Evolutionary conservation across 2,329 filamentous ascomycete species (phyloP).

Genomic region (Fusarium veterinarium): DNA sequence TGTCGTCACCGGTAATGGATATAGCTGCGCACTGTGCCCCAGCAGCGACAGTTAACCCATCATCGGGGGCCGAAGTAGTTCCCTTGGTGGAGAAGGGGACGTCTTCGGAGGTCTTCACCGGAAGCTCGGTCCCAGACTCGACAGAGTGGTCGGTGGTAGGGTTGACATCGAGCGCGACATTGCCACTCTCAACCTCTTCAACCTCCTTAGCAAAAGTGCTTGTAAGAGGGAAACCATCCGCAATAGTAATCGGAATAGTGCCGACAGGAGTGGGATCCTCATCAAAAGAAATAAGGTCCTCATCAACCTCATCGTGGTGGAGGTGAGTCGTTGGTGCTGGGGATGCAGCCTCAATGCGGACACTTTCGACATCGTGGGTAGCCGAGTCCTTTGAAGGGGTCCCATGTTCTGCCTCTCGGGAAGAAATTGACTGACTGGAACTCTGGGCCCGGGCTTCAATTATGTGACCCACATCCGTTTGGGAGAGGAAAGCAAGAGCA

Average conservation of each 20-base stretch:
- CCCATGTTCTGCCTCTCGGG: background rate
- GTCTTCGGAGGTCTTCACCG: background rate
- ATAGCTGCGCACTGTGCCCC: background rate
- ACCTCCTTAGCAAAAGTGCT: background rate
- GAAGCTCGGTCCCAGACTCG: background rate
- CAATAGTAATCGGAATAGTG: background rate
- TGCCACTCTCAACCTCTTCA: background rate
- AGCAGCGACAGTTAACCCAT: background rate
- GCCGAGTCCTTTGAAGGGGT: background rate
- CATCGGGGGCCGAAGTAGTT: background rate
- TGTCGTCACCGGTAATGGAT: background rate
- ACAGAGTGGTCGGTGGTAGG: background rate
- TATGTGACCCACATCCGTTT: background rate
- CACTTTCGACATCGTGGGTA: background rate
- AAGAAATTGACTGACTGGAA: background rate
- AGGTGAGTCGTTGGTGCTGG: no score
- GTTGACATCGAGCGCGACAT: background rate
- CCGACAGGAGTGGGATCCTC: background rate
- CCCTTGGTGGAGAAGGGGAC: no score
- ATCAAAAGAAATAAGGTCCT: constrained; percentile 13
- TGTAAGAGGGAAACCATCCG: background rate
- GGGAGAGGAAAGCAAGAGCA: background rate
- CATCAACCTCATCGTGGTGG: background rate
- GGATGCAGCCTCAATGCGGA: no score
- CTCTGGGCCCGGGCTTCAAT: background rate